Conservation (phyloP, 495 filamentous ascomycete genomes). For the Hypoxylon fragiforme region DNA sequence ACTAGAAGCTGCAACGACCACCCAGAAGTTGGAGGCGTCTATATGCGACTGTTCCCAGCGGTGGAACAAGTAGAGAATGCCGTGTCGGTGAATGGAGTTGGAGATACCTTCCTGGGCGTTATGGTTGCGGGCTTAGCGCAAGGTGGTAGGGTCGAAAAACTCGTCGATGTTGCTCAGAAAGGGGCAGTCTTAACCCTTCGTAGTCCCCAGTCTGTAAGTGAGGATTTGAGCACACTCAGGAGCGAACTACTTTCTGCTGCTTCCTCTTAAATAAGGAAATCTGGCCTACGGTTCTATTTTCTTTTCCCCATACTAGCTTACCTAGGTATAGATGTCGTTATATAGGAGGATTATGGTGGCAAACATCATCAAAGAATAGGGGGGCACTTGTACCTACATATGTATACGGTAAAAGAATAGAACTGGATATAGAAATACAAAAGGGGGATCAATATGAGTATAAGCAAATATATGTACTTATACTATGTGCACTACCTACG, state of each 20-base stretch:
- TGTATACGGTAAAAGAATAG: too few species aligned
- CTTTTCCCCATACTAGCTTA: too few species aligned
- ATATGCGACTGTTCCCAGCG: conserved; percentile 78
- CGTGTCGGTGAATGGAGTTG: conserved; percentile 90
- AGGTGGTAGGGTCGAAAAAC: conserved; percentile 51
- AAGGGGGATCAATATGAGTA: too few species aligned
- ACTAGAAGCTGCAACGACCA: conserved; percentile 56
- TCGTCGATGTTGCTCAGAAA: conserved; percentile 66
- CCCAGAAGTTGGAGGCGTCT: conserved; percentile 72
- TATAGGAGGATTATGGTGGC: too few species aligned
- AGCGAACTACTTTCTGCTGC: conserved; percentile 38
- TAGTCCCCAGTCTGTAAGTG: conserved; percentile 70
- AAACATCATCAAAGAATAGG: too few species aligned
- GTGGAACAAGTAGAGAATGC: conserved; percentile 68
- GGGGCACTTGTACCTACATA: too few species aligned
- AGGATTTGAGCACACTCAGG: conserved; percentile 44
- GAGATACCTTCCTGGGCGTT: conserved; percentile 89
- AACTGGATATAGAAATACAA: too few species aligned
- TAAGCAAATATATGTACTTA: too few species aligned
- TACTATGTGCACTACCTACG: too few species aligned
- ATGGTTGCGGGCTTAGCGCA: conserved; percentile 66
- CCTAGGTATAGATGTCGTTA: too few species aligned
- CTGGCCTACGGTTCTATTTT: not conserved
- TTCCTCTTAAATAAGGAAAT: conserved; percentile 2
- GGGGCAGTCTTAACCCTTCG: conserved; percentile 76